Conservation (phyloP, 805 yeast species). For the Debaryomyces prosopidis region DNA sequence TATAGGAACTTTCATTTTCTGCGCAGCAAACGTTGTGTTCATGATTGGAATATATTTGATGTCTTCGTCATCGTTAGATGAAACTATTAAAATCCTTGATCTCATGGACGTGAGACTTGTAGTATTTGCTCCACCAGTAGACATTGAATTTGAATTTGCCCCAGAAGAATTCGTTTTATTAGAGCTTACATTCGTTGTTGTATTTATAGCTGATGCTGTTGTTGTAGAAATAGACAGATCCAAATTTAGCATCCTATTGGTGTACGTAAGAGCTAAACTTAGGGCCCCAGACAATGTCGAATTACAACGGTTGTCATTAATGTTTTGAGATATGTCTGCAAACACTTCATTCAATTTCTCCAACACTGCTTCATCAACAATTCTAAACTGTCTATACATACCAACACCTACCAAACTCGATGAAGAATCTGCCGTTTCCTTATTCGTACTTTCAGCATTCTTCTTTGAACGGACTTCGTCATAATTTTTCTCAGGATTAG, state of each 20-base stretch:
- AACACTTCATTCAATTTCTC: conserved; percentile 48
- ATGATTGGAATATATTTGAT: conserved; percentile 87
- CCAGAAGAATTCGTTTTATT: conserved; percentile 11
- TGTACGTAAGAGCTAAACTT: conserved; percentile 77
- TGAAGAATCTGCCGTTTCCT: conserved; percentile 5
- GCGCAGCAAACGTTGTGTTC: conserved; percentile 96
- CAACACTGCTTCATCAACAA: conserved; percentile 73
- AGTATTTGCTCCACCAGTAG: conserved; percentile 11
- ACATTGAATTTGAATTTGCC: conserved; percentile 8
- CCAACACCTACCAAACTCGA: conserved; percentile 46
- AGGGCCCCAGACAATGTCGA: conserved; percentile 69
- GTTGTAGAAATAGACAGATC: conserved; percentile 48
- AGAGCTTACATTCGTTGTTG: conserved; percentile 30
- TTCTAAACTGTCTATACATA: conserved; percentile 84
- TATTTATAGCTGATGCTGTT: conserved; percentile 42
- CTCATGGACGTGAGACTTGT: conserved; percentile 29
- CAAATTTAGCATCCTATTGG: conserved; percentile 62
- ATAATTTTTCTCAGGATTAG: conserved; percentile 36
- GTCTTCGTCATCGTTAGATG: conserved; percentile 74
- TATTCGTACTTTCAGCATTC: conserved; percentile 5
- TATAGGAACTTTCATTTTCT: conserved; percentile 83
- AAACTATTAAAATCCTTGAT: conserved; percentile 50
- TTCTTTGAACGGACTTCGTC: conserved; percentile 10
- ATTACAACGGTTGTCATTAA: conserved; percentile 38
- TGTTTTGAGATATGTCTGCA: conserved; percentile 17